These are phyloP conservation scores for Nigrograna mackinnonii DNA, from an alignment of 2,329 filamentous ascomycete genomes.

Conservation along the genomic window DNA sequence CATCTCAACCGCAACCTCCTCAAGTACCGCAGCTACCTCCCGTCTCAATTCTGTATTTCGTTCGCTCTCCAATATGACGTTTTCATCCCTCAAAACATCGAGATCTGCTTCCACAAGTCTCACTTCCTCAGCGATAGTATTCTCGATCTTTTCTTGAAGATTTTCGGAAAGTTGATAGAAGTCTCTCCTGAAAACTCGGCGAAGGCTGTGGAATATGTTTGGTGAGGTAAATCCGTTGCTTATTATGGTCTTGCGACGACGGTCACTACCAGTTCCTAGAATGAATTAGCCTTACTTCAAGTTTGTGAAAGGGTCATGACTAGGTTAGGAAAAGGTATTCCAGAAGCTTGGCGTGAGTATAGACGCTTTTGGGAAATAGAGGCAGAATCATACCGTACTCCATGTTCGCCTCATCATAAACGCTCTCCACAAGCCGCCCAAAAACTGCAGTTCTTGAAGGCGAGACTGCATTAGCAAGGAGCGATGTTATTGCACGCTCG, in stretches of 20 bases:
- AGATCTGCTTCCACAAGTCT: conserved; percentile 17
- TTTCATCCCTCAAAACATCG: conserved; percentile 17
- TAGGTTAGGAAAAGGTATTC: no score
- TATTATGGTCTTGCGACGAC: conserved; percentile 16
- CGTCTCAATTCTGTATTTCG: conserved; percentile 17
- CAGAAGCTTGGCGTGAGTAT: no score
- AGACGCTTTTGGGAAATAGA: no score
- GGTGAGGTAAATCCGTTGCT: conserved; percentile 13
- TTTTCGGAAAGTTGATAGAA: conserved; percentile 8
- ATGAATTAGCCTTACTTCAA: neutral
- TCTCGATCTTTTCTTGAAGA: conserved; percentile 7
- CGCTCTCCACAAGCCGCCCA: conserved; percentile 17
- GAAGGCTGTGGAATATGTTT: conserved; percentile 14
- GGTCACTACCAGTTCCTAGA: conserved; percentile 8
- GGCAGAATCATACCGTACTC: conserved; percentile 21
- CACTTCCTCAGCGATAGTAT: conserved; percentile 12
- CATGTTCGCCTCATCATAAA: conserved; percentile 20
- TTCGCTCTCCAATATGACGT: conserved; percentile 22
- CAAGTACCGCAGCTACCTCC: conserved; percentile 9
- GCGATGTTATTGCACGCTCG: conserved; percentile 3
- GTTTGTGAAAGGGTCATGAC: neutral
- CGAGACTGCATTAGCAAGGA: conserved; percentile 15
- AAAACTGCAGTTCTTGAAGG: conserved; percentile 18
- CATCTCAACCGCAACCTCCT: conserved; percentile 10
- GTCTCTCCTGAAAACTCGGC: conserved; percentile 5